phyloP scores from a whole-genome alignment of 768 basidiomycete species.

The Mycena crocata region DNA sequence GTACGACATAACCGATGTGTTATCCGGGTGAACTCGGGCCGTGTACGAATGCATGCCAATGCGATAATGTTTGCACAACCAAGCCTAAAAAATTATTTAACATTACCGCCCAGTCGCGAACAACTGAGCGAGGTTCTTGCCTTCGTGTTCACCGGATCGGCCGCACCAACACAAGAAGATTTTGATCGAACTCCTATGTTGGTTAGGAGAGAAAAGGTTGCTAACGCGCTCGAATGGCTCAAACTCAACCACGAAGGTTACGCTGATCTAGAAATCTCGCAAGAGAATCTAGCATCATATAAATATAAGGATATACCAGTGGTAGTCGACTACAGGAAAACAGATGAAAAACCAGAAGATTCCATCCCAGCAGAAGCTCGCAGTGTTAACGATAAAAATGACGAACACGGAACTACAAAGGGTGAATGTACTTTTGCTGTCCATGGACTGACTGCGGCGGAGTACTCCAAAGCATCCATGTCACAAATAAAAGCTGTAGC shows the following conservation, averaged over 20 bases:
- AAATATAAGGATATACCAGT: slow-evolving; percentile 37
- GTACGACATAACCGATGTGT: slow-evolving; percentile 45
- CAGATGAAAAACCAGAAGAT: slow-evolving; percentile 31
- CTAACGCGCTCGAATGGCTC: slow-evolving; percentile 47
- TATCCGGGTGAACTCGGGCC: slow-evolving; percentile 44
- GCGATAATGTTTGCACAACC: slow-evolving; percentile 46
- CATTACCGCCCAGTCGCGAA: slow-evolving; percentile 42
- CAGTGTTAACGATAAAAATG: slow-evolving; percentile 38
- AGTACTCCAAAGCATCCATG: slow-evolving; percentile 32
- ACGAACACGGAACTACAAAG: slow-evolving; percentile 42
- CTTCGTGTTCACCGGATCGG: slow-evolving; percentile 45
- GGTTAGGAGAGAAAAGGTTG: slow-evolving; percentile 40
- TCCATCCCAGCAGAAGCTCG: slow-evolving; percentile 17
- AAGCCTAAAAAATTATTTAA: slow-evolving; percentile 43
- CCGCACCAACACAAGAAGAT: slow-evolving; percentile 41
- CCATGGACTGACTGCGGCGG: slow-evolving; percentile 47
- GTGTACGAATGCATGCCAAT: slow-evolving; percentile 49
- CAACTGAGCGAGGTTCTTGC: slow-evolving; percentile 49
- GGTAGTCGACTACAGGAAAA: slow-evolving; percentile 37
- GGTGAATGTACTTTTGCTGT: slow-evolving; percentile 52
- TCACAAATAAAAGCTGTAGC: slow-evolving; percentile 43
- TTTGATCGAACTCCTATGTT: slow-evolving; percentile 44
- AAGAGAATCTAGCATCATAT: slow-evolving; percentile 39
- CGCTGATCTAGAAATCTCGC: slow-evolving; percentile 43
- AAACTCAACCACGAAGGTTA: slow-evolving; percentile 49